Conservation (phyloP, 805 yeast species). For the Zygoascus bituminiphila region DNA sequence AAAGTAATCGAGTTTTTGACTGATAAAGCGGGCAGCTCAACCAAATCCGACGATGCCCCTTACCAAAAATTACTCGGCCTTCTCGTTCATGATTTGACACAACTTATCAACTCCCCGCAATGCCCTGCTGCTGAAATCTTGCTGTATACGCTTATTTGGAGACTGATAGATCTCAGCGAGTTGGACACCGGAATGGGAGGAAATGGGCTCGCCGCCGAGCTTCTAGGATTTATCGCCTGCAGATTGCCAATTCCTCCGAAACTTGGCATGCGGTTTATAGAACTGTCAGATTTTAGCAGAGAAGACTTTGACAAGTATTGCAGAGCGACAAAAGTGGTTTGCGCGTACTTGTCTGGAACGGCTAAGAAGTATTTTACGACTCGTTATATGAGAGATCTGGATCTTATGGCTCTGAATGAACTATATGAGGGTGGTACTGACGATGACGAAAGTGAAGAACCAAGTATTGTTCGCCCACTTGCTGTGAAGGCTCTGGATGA, state of each 20-base stretch:
- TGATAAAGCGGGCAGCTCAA: conserved; percentile 17
- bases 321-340: background rate
- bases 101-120: conserved; percentile 44
- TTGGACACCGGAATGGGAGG: conserved; percentile 4
- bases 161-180: conserved; percentile 29
- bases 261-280: background rate
- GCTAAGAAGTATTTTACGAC: conserved; percentile 5
- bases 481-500: background rate
- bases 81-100: conserved; percentile 48
- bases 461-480: background rate
- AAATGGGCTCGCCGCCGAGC: conserved; percentile 45
- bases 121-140: conserved; percentile 55
- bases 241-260: conserved; percentile 35
- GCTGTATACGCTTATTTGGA: conserved; percentile 37
- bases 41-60: conserved; percentile 17
- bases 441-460: conserved; percentile 4
- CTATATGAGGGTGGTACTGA: conserved; percentile 2
- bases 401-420: conserved; percentile 8
- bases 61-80: conserved; percentile 36
- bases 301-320: background rate
- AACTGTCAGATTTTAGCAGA: background rate
- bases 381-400: conserved; percentile 5
- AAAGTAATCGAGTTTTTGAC: conserved; percentile 19
- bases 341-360: background rate
- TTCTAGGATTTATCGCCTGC: conserved; percentile 54